A percentile compares a stretch with the other conserved stretches of the same genome.
Conservation (phyloP, 1,284 basidiomycete species). For the Cyathus pygmaeus region DNA sequence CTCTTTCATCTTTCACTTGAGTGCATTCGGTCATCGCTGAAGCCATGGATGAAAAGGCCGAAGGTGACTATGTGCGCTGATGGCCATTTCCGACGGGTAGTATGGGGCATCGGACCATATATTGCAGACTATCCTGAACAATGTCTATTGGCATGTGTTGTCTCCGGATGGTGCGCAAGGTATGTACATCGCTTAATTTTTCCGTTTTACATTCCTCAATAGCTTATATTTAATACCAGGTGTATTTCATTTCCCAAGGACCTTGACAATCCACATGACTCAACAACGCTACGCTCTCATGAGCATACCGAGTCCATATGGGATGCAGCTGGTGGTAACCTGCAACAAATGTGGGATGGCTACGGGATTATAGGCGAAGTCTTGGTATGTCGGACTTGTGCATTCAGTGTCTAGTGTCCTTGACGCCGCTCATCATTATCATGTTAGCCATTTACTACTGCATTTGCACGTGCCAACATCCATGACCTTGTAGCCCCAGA, state of each 20-base stretch:
- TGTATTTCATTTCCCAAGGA: not conserved
- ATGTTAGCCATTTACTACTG: constrained; percentile 32
- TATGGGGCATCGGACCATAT: constrained; percentile 41
- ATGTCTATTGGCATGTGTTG: constrained; percentile 28
- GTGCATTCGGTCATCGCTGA: constrained; percentile 26
- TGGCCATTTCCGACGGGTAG: constrained; percentile 27
- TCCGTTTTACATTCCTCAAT: not conserved
- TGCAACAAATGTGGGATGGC: constrained; percentile 16
- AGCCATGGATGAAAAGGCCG: constrained; percentile 36
- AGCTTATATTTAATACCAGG: not conserved
- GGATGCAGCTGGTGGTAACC: constrained; percentile 5
- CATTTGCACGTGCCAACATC: not conserved
- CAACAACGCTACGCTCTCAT: constrained; percentile 42
- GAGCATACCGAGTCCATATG: not conserved
- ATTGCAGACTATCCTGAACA: constrained; percentile 48
- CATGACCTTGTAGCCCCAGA: constrained; percentile 46
- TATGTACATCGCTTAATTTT: constrained; percentile 13
- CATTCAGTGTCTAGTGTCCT: constrained; percentile 15
- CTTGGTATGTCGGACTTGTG: constrained; percentile 3
- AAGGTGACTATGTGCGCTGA: constrained; percentile 32
- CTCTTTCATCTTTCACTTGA: constrained; percentile 36
- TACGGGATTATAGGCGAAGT: constrained; percentile 4
- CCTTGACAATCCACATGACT: not conserved
- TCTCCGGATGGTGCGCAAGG: constrained; percentile 41
- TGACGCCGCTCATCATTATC: constrained; percentile 23